phyloP scores from a whole-genome alignment of 148 eudicot genomes.

The Heliosperma pusillum region DNA sequence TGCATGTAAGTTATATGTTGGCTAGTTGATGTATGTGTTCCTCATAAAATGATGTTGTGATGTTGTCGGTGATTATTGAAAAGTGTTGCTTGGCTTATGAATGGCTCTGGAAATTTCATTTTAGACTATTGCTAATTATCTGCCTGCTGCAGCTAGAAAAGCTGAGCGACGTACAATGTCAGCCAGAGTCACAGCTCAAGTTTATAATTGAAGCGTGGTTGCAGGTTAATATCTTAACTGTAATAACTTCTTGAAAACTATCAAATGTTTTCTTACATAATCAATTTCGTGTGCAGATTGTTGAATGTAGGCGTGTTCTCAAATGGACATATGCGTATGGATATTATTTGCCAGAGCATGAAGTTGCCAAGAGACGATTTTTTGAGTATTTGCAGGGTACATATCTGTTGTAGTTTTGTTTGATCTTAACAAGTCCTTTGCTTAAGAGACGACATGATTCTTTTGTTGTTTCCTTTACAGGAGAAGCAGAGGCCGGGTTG shows the following conservation, averaged over 20 bases:
- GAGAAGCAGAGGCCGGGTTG: constrained; percentile 90
- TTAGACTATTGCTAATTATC: not conserved
- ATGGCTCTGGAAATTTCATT: not conserved
- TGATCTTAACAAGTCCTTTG: not conserved
- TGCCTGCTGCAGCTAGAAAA: constrained; percentile 64
- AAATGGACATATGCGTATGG: constrained; percentile 98
- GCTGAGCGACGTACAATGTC: constrained; percentile 71
- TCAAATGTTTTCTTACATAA: not conserved
- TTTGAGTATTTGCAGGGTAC: constrained; percentile 89
- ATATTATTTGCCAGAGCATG: constrained; percentile 72
- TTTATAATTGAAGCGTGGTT: constrained; percentile 85
- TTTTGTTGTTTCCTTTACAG: constrained; percentile 29
- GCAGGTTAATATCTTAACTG: constrained; percentile 45
- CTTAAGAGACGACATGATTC: not conserved
- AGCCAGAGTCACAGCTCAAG: constrained; percentile 80
- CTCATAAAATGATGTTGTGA: not conserved
- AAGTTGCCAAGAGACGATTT: constrained; percentile 69
- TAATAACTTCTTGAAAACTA: not conserved
- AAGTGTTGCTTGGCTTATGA: not conserved
- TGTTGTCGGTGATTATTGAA: not conserved
- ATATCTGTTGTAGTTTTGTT: not conserved
- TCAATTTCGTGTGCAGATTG: constrained; percentile 54
- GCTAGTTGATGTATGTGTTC: not conserved
- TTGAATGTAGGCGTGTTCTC: constrained; percentile 86
- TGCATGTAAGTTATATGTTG: constrained; percentile 51